Conservation (phyloP, 306 rosid genomes). For the Prunus dulcis region DNA sequence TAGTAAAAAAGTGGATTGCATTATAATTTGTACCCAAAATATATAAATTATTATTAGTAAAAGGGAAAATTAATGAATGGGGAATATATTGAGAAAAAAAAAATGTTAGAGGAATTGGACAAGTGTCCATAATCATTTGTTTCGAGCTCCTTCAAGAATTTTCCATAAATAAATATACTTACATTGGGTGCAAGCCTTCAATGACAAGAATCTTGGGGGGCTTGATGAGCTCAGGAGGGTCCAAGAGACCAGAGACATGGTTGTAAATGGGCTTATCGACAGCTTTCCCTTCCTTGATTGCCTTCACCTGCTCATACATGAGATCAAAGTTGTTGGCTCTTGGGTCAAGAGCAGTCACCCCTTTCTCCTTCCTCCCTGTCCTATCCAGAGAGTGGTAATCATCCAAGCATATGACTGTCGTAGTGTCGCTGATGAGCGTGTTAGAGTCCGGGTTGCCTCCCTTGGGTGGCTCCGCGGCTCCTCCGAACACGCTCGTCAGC, state of each 20-base stretch:
- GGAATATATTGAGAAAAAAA: no score
- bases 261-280: conserved; percentile 89
- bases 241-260: conserved; percentile 92
- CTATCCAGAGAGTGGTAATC: conserved; percentile 94
- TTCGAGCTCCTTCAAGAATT: no score
- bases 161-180: conserved; percentile 22
- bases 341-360: conserved; percentile 97
- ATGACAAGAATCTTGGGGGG: conserved; percentile 96
- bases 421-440: conserved; percentile 94
- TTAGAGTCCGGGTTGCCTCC: conserved; percentile 98
- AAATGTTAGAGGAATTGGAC: no score
- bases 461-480: conserved; percentile 88
- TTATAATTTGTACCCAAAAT: no score
- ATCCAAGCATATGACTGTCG: conserved; percentile 94
- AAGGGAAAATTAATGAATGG: no score
- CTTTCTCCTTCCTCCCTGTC: conserved; percentile 86
- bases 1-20: no score
- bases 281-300: conserved; percentile 65
- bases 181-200: conserved; percentile 99
- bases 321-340: conserved; percentile 92
- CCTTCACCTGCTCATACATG: conserved; percentile 95
- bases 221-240: conserved; percentile 90
- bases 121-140: no score
- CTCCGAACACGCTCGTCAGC: conserved; percentile 93
- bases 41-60: no score